phyloP scores from a whole-genome alignment of 2,329 filamentous ascomycete species.

The Phoma sp. region DNA sequence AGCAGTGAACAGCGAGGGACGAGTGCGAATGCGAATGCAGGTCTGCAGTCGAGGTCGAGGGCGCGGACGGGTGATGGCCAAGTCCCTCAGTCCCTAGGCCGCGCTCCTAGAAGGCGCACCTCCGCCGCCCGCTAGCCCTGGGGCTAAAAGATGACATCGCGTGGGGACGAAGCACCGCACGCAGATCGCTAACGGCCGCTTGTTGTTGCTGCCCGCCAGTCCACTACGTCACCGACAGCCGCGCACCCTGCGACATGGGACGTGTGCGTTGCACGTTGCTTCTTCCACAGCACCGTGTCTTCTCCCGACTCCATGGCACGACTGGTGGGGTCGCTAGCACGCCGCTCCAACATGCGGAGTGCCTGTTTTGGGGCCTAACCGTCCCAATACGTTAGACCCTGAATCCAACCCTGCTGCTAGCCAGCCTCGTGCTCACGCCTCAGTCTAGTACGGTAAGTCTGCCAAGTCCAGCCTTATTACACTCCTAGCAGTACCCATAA shows the following conservation, averaged over 20 bases:
- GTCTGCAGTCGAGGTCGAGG: slow-evolving; percentile 1
- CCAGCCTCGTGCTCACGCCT: slow-evolving; percentile 13
- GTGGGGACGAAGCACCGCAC: slow-evolving; percentile 7
- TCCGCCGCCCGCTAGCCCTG: slow-evolving; percentile 14
- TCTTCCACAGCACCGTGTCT: background rate
- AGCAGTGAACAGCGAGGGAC: background rate
- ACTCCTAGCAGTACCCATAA: too few species aligned
- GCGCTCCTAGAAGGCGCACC: slow-evolving; percentile 1
- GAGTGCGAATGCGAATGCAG: background rate
- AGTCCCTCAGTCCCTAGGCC: background rate
- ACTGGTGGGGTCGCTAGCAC: background rate
- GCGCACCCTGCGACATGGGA: slow-evolving; percentile 8
- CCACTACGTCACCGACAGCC: slow-evolving; percentile 10
- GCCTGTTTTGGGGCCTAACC: slow-evolving; percentile 3
- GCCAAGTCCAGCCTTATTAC: too few species aligned
- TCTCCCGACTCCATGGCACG: slow-evolving; percentile 7
- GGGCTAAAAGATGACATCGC: slow-evolving; percentile 13
- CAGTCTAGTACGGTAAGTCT: too few species aligned
- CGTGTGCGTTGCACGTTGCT: slow-evolving; percentile 7
- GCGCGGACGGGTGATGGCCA: slow-evolving; percentile 8
- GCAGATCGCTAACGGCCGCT: slow-evolving; percentile 18
- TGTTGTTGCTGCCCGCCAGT: slow-evolving; percentile 10
- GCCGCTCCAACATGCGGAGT: background rate
- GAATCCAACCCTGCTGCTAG: background rate
- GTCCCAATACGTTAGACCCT: slow-evolving; percentile 4